Base-by-base conservation (phyloP, 176 grass and related monocot species). In the Lolium multiflorum region DNA sequence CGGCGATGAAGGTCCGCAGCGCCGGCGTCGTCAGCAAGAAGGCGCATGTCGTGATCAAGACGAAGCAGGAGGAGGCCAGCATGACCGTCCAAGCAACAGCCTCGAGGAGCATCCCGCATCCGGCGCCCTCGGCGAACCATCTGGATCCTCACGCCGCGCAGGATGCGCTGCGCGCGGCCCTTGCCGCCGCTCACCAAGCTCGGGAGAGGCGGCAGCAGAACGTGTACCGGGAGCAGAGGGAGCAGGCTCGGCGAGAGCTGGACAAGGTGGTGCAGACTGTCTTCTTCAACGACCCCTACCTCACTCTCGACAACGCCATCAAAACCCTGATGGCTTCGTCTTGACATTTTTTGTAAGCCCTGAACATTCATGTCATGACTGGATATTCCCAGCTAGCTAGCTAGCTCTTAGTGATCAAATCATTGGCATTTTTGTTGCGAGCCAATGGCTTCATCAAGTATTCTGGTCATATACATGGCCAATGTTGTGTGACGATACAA, bases 211-310 rank as follows among this genome's bases (percentile, higher is more conserved):
- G 37, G 41, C 41, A 43, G 61, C 39, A 48, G 4, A 52, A 62
- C 7, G 16, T 88, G 39, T 41, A 56, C 73, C 11, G 25, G 62
- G 7, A 17, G 62, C 43, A 10, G 48, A 37, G 82, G 69, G 60
- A 81, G 77, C 25, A 68, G 88, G 83, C 83, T 11, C 59, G 77
- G 12, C 59, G 25, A 50, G 77, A 81, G 83, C 24, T 85, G 13
- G 77, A 67, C 39, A 67, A 58, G 83, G 39, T 85, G 25, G 77
- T 76, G 35, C 74, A 20, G 83, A 85, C 88, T 14, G 83, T 89
- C 13, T 64, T 66, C 70, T 89, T 89, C 88, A 85, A 89, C 77
- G 77, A 89, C 41, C 77, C 83, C 7, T 67, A 50, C 31, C 31
- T 35, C 31, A 35, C 31, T 35, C 31, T 35, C 31, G 31, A 35